These are phyloP conservation scores for Choiromyces venosus DNA, from an alignment of 495 filamentous ascomycete genomes.

Conservation along the genomic window DNA sequence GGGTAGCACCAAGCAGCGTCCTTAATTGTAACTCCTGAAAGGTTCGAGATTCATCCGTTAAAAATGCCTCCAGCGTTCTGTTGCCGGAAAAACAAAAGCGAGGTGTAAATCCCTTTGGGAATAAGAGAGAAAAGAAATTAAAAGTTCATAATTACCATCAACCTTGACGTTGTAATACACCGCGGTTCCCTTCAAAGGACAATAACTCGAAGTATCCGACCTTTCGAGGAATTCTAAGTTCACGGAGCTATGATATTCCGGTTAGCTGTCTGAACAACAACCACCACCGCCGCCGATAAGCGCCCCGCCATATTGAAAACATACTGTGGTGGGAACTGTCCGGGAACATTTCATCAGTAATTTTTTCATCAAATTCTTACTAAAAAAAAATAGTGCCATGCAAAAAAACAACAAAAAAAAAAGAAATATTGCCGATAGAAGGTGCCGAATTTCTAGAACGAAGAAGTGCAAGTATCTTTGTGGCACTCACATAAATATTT, in stretches of 20 bases:
- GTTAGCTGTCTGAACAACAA: constrained; percentile 5
- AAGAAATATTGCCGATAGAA: constrained; percentile 33
- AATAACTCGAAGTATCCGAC: constrained; percentile 52
- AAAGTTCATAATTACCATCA: constrained; percentile 47
- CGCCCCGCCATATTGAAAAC: constrained; percentile 1
- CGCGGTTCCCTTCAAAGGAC: constrained; percentile 66
- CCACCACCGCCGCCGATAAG: background rate
- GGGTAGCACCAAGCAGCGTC: constrained; percentile 69
- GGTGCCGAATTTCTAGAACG: background rate
- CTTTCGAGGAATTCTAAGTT: constrained; percentile 49
- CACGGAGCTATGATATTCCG: constrained; percentile 44
- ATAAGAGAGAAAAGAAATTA: background rate
- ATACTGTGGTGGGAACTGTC: constrained; percentile 38
- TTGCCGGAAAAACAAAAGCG: background rate
- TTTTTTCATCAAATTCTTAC: background rate
- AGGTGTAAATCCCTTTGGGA: background rate
- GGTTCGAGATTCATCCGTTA: background rate
- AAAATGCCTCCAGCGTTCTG: background rate
- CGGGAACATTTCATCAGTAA: constrained; percentile 7
- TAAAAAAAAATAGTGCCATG: background rate
- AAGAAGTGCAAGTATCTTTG: background rate
- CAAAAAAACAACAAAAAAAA: constrained; percentile 3
- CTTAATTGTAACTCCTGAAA: constrained; percentile 49
- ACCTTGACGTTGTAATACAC: constrained; percentile 61
- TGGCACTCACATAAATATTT: constrained; percentile 59